Base-by-base conservation (phyloP, 306 rosid species). In the Ochetophila trinervis region DNA sequence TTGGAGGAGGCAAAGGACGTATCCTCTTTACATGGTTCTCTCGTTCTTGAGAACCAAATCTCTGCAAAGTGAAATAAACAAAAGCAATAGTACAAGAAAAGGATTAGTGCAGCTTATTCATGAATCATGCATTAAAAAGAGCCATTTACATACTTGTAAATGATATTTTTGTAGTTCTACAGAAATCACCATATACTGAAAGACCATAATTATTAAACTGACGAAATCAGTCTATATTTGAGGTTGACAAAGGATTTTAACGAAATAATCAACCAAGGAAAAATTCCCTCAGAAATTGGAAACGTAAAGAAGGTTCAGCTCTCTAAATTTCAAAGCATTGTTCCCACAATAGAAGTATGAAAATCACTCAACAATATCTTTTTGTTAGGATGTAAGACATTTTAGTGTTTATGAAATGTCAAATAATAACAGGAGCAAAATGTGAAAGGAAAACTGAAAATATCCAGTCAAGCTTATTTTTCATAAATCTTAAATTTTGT, bases 21-120 rank as follows among this genome's bases (percentile, higher is more conserved):
- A 72, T 53, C 82, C 74, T 94, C 88, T 77, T 86, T 52, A 68
- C 69, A 49, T 95, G 79, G 78, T 79, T 90, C 69, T 81, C 96
- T 54, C 83, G 86, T 75, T 90, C 96, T 85, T 88, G 96, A 71
- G 97, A 88, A 65, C 88, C 62, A 71, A 80, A 32, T 80, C 96
- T 83, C 95, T 94, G 75, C 62, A 72, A 62, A 60, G 47, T 50
- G 66, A 34, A 68, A 79, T 12, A 56, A 69, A 19, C 73, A 67
- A 16, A 69, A 53, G 45, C 12, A 67, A 63, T 65, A 73, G 66
- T 42, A 23, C 22, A 70, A 54, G 23, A 57, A 36, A 76, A 65
- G 54, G 37, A 32, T 30, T 5, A 60, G 49, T 45, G 69, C 57
- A 54, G 40, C 20, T 13, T 55, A 42, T 7, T 17, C 17, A 45